Evolutionary conservation across 1,139 yeast genomes (phyloP).

Genomic region (Ogataea hybrid): DNA sequence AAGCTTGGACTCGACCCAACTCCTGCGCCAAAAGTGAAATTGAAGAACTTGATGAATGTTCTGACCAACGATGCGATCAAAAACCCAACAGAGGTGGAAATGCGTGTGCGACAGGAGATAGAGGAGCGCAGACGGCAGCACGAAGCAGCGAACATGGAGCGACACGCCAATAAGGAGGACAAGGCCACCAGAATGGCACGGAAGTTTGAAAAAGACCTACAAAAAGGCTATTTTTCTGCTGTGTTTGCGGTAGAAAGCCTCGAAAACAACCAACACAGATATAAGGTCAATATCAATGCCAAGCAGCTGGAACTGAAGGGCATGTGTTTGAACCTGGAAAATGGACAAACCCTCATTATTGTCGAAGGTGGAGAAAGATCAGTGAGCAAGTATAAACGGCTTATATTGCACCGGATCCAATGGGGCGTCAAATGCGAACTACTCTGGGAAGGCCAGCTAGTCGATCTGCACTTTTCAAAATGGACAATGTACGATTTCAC

Average conservation of each 20-base stretch:
- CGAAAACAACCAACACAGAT: conserved; percentile 64
- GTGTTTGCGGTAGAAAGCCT: conserved; percentile 59
- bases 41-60: conserved; percentile 81
- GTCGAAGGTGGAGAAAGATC: conserved; percentile 72
- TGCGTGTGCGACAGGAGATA: conserved; percentile 66
- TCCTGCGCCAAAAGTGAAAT: conserved; percentile 85
- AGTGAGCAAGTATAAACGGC: conserved; percentile 58
- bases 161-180: conserved; percentile 63
- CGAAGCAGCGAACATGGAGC: conserved; percentile 53
- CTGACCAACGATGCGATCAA: conserved; percentile 81
- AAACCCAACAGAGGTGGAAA: conserved; percentile 88
- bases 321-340: conserved; percentile 41
- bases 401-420: conserved; percentile 60
- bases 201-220: conserved; percentile 49
- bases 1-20: conserved; percentile 81
- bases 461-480: conserved; percentile 50
- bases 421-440: conserved; percentile 58
- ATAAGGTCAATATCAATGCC: conserved; percentile 77
- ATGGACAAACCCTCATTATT: conserved; percentile 56
- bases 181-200: conserved; percentile 42
- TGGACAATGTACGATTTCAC: conserved; percentile 58
- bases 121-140: conserved; percentile 63
- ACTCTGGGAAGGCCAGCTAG: conserved; percentile 77
- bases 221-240: conserved; percentile 52
- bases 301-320: conserved; percentile 69